phyloP scores from a whole-genome alignment of 208 protist species.

The Herpetomonas muscarum region DNA sequence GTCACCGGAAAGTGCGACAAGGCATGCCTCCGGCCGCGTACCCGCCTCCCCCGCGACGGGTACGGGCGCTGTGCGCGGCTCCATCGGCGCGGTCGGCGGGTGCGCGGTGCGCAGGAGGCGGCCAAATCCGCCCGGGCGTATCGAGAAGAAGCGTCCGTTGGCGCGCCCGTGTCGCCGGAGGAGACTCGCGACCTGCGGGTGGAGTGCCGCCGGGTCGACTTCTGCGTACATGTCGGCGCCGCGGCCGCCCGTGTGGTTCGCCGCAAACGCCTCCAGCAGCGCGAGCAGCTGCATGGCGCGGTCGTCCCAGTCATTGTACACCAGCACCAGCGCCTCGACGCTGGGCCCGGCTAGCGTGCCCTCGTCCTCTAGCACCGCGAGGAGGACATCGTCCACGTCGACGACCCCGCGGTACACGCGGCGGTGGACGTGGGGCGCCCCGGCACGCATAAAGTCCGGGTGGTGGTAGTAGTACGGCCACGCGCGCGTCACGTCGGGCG shows the following conservation, averaged over 20 bases:
- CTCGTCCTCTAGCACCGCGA: neutral
- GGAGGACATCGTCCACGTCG: constrained; percentile 25
- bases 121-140: neutral
- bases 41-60: too few relatives aligned
- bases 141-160: neutral
- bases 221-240: neutral
- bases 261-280: constrained; percentile 15
- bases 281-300: constrained; percentile 22
- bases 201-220: neutral
- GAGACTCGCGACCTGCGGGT: neutral
- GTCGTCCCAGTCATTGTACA: constrained; percentile 59
- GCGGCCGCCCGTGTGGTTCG: neutral
- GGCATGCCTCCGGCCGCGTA: too few relatives aligned
- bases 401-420: constrained; percentile 22
- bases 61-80: too few relatives aligned
- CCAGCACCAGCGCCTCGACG: constrained; percentile 43
- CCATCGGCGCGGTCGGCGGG: neutral
- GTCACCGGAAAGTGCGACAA: too few relatives aligned
- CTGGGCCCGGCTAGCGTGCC: neutral
- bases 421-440: neutral
- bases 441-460: neutral
- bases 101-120: neutral
- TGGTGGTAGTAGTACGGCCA: constrained; percentile 35
- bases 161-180: neutral
- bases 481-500: neutral